Conservation (phyloP, 768 basidiomycete genomes). For the Artomyces pyxidatus region DNA sequence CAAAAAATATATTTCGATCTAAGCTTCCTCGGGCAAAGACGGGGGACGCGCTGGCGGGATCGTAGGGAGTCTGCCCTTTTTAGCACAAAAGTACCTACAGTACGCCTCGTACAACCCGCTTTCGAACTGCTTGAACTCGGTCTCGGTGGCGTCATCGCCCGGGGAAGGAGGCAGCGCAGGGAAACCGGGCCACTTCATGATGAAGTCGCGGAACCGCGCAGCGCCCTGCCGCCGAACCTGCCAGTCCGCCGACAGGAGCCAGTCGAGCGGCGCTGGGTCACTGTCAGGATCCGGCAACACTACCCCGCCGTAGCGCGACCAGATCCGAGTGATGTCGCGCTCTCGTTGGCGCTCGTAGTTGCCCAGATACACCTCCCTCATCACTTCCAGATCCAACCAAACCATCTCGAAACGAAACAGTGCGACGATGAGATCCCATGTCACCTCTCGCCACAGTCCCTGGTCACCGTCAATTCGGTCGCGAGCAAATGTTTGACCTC, state of each 20-base stretch:
- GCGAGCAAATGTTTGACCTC: background rate
- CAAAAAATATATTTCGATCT: too few relatives aligned
- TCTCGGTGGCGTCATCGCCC: background rate
- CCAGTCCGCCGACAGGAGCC: background rate
- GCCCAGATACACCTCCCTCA: background rate
- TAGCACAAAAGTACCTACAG: background rate
- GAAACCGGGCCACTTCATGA: background rate
- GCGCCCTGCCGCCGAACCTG: background rate
- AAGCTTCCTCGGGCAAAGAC: background rate
- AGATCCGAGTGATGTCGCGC: background rate
- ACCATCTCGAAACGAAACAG: background rate
- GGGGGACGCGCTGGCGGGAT: background rate
- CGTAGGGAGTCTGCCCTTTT: background rate
- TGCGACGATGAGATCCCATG: background rate
- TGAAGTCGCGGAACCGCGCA: background rate
- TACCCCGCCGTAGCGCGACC: background rate
- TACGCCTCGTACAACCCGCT: background rate
- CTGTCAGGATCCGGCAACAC: background rate
- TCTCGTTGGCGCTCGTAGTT: background rate
- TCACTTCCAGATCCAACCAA: background rate
- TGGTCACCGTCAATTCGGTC: background rate
- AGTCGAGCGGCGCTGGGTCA: background rate
- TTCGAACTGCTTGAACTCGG: background rate
- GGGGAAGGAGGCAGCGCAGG: background rate
- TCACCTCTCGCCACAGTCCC: background rate